These are phyloP conservation scores for Ophiostoma pallidulum DNA, from an alignment of 2,329 filamentous ascomycete genomes.

Conservation along the genomic window DNA sequence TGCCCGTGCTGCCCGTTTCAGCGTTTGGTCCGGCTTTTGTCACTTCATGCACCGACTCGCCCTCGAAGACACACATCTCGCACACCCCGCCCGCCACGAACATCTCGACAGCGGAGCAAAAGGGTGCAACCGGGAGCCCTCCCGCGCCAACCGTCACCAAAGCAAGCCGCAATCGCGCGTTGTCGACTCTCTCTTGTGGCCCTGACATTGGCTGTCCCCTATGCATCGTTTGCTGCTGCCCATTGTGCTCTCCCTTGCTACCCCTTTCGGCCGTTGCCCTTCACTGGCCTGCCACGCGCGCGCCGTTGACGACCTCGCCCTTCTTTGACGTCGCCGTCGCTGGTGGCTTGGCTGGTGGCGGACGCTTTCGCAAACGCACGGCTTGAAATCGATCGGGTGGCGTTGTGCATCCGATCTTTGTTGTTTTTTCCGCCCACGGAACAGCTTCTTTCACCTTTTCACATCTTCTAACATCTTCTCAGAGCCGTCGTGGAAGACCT, in stretches of 20 bases:
- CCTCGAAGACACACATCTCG: too few species aligned
- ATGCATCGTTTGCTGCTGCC: slow-evolving; percentile 1
- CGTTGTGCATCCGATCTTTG: too few species aligned
- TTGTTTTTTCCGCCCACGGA: background rate
- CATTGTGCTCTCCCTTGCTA: background rate
- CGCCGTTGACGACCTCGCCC: slow-evolving; percentile 1
- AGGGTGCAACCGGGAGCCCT: too few species aligned
- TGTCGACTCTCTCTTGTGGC: background rate
- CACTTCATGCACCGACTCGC: slow-evolving; percentile 25
- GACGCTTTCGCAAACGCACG: slow-evolving; percentile 5
- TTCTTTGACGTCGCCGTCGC: slow-evolving; percentile 5
- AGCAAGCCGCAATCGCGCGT: slow-evolving; percentile 1
- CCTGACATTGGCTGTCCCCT: background rate
- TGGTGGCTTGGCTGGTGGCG: slow-evolving; percentile 2
- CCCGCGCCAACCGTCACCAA: too few species aligned
- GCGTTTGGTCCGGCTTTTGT: slow-evolving; percentile 21
- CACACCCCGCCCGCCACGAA: too few species aligned
- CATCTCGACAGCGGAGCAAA: too few species aligned
- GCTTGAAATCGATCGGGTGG: slow-evolving; percentile 9
- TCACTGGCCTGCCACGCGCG: background rate
- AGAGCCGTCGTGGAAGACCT: too few species aligned
- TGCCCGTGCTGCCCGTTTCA: slow-evolving; percentile 15
- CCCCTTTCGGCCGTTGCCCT: background rate
- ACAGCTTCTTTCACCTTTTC: too few species aligned
- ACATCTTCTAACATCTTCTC: too few species aligned